Evolutionary conservation across 2,329 filamentous ascomycete species (phyloP).

Genomic region (Aspergillus uvarum): DNA sequence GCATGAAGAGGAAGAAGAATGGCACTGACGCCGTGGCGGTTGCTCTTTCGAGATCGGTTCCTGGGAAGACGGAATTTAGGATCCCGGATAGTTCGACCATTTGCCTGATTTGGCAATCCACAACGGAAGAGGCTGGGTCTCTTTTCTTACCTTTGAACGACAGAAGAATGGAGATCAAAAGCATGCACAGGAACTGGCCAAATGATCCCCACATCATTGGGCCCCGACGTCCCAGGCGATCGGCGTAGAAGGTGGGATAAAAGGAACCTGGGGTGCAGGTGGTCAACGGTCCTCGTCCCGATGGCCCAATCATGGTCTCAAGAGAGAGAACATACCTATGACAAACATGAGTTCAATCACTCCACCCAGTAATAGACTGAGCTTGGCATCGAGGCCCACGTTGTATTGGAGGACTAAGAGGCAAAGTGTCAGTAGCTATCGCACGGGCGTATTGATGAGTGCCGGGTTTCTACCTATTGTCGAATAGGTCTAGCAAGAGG

Average conservation of each 20-base stretch:
- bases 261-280: conserved; percentile 34
- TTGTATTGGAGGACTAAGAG: conserved; percentile 45
- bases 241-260: conserved; percentile 49
- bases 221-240: conserved; percentile 41
- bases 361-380: conserved; percentile 50
- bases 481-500: conserved; percentile 24
- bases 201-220: conserved; percentile 40
- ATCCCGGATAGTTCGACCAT: not conserved
- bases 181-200: conserved; percentile 42
- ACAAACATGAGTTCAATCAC: conserved; percentile 37
- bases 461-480: conserved; percentile 21
- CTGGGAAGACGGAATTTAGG: conserved; percentile 8
- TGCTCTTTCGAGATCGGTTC: conserved; percentile 34
- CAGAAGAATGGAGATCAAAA: conserved; percentile 43
- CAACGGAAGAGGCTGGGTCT: not conserved
- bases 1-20: conserved; percentile 51
- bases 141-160: conserved; percentile 42
- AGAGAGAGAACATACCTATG: conserved; percentile 20
- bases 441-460: not conserved
- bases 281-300: conserved; percentile 2
- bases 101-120: not conserved
- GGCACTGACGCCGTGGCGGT: conserved; percentile 50
- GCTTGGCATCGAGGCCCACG: conserved; percentile 46
- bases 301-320: not conserved
- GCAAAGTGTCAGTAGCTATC: not conserved